A percentile compares a stretch with the other conserved stretches of the same genome.
Evolutionary conservation across 495 filamentous ascomycete genomes (phyloP).

Genomic region (Apiosordaria backusii): DNA sequence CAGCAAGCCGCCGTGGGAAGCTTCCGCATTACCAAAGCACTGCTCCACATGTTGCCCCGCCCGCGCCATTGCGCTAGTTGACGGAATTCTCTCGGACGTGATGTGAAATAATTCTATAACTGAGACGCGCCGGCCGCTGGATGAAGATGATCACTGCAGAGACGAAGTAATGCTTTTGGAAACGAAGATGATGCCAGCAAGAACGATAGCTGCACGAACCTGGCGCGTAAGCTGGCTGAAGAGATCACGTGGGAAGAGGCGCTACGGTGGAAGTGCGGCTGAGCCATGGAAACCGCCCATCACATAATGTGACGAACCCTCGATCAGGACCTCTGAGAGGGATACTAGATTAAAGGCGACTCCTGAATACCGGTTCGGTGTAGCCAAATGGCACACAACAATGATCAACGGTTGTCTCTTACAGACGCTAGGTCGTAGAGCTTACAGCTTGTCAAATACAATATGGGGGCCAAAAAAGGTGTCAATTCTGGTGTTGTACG

Average conservation of each 20-base stretch:
- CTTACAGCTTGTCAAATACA: no score
- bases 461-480: no score
- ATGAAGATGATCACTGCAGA: background rate
- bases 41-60: background rate
- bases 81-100: background rate
- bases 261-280: background rate
- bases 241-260: background rate
- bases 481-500: no score
- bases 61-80: background rate
- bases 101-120: background rate
- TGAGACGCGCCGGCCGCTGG: background rate
- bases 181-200: background rate
- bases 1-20: slow-evolving; percentile 1
- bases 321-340: no score
- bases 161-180: background rate
- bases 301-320: no score
- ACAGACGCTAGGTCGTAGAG: no score
- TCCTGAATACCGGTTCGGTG: no score
- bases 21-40: background rate
- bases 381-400: no score
- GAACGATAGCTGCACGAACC: background rate
- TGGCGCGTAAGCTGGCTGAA: background rate
- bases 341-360: no score
- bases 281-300: background rate
- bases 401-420: no score